Percentiles rank a stretch among this genome's conserved stretches.
Evolutionary conservation across 257 asterid species (phyloP).

Genomic region (Nicotiana attenuata): DNA sequence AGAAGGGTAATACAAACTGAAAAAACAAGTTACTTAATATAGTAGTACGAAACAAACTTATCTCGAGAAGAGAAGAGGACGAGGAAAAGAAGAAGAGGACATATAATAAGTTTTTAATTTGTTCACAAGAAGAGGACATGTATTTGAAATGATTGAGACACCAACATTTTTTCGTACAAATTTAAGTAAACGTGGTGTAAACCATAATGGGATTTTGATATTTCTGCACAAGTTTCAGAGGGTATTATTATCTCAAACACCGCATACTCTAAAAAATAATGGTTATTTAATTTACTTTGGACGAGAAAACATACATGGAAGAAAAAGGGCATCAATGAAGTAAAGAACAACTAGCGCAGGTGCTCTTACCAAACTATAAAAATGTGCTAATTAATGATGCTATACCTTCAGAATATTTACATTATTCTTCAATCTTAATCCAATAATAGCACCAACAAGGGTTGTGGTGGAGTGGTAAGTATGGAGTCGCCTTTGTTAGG

Average conservation of each 20-base stretch:
- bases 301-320: neutral
- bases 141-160: neutral
- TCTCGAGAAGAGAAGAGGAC: too few species aligned
- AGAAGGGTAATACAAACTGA: too few species aligned
- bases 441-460: neutral
- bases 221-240: neutral
- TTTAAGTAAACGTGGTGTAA: neutral
- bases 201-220: neutral
- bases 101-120: too few species aligned
- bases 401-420: neutral
- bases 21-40: too few species aligned
- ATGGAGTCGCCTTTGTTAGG: too few species aligned
- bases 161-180: neutral
- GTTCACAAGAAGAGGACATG: too few species aligned
- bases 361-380: neutral
- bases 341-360: neutral
- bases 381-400: neutral
- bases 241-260: neutral
- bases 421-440: neutral
- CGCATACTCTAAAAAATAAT: neutral
- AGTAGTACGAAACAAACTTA: too few species aligned
- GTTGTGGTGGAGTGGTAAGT: too few species aligned
- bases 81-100: too few species aligned
- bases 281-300: neutral
- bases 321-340: neutral